A percentile compares a stretch with the other conserved stretches of the same genome.
Evolutionary conservation across 2,329 filamentous ascomycete genomes (phyloP).

Genomic region (Pyrenochaeta sp.): DNA sequence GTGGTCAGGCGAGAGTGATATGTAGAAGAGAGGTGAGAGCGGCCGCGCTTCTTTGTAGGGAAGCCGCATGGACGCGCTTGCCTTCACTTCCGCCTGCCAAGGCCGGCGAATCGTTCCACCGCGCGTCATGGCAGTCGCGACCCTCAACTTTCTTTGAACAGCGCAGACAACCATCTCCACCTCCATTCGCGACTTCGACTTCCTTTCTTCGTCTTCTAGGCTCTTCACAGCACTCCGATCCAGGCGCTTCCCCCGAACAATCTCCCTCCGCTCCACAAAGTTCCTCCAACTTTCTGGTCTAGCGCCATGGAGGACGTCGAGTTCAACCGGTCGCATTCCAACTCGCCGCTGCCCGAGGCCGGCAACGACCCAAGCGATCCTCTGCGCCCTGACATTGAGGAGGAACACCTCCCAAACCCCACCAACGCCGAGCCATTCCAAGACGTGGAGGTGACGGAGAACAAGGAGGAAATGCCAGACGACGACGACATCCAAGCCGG

Average conservation of each 20-base stretch:
- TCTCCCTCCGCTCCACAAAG: neutral
- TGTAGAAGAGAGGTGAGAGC: conserved; percentile 9
- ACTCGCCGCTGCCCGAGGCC: conserved; percentile 55
- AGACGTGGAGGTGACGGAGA: conserved; percentile 57
- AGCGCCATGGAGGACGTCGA: conserved; percentile 55
- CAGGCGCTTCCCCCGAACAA: neutral
- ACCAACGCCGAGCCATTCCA: conserved; percentile 53
- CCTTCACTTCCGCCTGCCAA: conserved; percentile 16
- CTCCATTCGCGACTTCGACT: neutral
- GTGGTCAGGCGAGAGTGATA: conserved; percentile 12
- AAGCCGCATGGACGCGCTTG: conserved; percentile 9
- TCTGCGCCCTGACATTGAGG: conserved; percentile 57
- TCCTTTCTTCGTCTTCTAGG: neutral
- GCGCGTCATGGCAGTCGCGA: conserved; percentile 36
- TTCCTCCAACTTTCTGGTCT: neutral
- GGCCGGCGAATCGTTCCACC: conserved; percentile 25
- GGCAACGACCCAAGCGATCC: conserved; percentile 58
- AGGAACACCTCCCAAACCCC: conserved; percentile 58
- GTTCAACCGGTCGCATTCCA: conserved; percentile 49
- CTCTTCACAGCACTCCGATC: neutral
- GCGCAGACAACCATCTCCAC: conserved; percentile 10
- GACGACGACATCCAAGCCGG: conserved; percentile 51
- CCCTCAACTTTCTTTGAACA: conserved; percentile 23
- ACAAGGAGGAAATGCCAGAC: conserved; percentile 47
- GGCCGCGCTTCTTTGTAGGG: conserved; percentile 6